Percentiles rank a stretch among this genome's conserved stretches.
Evolutionary conservation across 305 asterid species (phyloP).

Genomic region (Fraxinus xanthoxyloides): DNA sequence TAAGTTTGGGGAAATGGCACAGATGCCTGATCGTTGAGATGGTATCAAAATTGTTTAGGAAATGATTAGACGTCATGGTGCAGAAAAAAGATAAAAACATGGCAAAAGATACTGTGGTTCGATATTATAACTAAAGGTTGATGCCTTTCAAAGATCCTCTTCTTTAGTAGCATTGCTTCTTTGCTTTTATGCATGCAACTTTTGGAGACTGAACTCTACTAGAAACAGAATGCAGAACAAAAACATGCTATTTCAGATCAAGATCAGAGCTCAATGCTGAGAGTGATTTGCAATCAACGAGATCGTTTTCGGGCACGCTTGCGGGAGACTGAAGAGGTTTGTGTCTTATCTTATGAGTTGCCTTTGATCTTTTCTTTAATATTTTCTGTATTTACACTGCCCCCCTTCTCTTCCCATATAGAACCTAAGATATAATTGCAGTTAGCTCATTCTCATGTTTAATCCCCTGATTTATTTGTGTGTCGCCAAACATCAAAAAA

Average conservation of each 20-base stretch:
- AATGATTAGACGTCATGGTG: neutral
- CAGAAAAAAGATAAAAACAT: neutral
- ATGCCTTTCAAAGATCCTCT: neutral
- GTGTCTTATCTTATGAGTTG: neutral
- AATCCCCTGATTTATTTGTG: constrained; percentile 19
- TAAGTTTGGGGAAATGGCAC: neutral
- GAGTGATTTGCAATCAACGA: constrained; percentile 98
- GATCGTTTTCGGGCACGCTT: constrained; percentile 95
- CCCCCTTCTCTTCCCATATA: neutral
- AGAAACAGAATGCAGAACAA: constrained; percentile 72
- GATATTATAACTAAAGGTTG: neutral
- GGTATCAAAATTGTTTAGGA: neutral
- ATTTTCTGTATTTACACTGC: neutral
- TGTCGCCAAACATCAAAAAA: constrained; percentile 20
- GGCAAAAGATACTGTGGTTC: neutral
- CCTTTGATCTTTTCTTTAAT: neutral
- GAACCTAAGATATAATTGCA: constrained; percentile 12
- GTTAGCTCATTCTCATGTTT: constrained; percentile 17
- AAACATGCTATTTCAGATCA: constrained; percentile 68
- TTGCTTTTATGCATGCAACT: constrained; percentile 10
- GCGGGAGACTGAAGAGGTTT: constrained; percentile 98
- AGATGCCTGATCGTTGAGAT: neutral
- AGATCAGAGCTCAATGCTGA: constrained; percentile 98
- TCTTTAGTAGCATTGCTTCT: neutral
- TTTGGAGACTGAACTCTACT: constrained; percentile 25